These are phyloP conservation scores for Durio zibethinus DNA, from an alignment of 345 rosid genomes.

Conservation along the genomic window DNA sequence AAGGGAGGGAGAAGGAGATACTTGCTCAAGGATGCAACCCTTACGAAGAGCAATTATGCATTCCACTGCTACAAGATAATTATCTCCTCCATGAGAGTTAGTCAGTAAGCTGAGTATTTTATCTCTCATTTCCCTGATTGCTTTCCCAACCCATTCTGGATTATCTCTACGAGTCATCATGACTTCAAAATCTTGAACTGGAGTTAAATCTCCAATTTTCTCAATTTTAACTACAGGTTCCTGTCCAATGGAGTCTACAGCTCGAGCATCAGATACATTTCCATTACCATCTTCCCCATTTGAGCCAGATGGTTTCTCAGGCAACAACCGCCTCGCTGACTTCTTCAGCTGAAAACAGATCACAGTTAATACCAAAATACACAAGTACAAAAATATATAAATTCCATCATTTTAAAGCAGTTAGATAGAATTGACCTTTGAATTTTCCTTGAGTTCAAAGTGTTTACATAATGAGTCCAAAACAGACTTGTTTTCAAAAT, in stretches of 20 bases:
- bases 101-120: constrained; percentile 49
- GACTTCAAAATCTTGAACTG: constrained; percentile 76
- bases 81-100: constrained; percentile 36
- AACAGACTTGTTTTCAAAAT: constrained; percentile 43
- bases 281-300: constrained; percentile 41
- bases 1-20: constrained; percentile 26
- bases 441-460: constrained; percentile 75
- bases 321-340: constrained; percentile 37
- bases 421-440: constrained; percentile 44
- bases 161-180: constrained; percentile 79
- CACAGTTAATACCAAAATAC: background rate
- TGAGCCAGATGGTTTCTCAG: constrained; percentile 64
- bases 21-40: constrained; percentile 88
- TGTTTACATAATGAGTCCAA: constrained; percentile 43
- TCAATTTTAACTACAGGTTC: constrained; percentile 26
- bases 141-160: constrained; percentile 59
- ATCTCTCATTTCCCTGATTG: constrained; percentile 58
- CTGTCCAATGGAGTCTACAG: constrained; percentile 25
- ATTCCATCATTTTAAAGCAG: constrained; percentile 44
- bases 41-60: constrained; percentile 66
- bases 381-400: background rate
- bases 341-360: constrained; percentile 62
- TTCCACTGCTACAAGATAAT: constrained; percentile 48
- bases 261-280: constrained; percentile 25
- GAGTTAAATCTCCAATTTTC: constrained; percentile 55